phyloP scores from a whole-genome alignment of 495 filamentous ascomycete species.

The Neurospora sp. region DNA sequence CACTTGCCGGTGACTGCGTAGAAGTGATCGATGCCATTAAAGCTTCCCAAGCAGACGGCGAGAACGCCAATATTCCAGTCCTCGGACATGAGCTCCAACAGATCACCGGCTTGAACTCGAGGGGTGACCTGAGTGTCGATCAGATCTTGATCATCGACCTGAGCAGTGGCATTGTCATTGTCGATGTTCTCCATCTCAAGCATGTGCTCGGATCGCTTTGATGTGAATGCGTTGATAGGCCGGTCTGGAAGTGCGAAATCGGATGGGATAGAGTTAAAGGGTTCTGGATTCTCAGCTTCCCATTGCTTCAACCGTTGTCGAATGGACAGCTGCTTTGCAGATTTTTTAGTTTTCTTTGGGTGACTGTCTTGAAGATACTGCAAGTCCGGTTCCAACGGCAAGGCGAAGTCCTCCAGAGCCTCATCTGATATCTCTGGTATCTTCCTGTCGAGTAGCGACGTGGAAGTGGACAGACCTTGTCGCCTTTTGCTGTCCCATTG shows the following conservation, averaged over 20 bases:
- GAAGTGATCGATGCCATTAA: constrained; percentile 56
- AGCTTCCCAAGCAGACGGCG: constrained; percentile 59
- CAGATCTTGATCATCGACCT: constrained; percentile 6
- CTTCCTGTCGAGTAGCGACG: not conserved
- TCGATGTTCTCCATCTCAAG: constrained; percentile 10
- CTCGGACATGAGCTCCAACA: constrained; percentile 49
- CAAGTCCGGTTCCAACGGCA: not conserved
- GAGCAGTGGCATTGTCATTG: not conserved
- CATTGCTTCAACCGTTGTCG: constrained; percentile 45
- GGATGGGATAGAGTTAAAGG: not conserved
- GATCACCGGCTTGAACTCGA: constrained; percentile 56
- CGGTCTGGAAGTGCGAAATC: not conserved
- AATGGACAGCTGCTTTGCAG: constrained; percentile 15
- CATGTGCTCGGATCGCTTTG: not conserved
- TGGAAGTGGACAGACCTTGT: not conserved
- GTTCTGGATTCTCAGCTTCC: constrained; percentile 36
- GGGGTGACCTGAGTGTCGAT: constrained; percentile 2
- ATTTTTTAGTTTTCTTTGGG: not conserved
- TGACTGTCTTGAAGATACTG: not conserved
- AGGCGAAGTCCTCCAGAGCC: not conserved
- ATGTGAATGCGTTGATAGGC: not conserved
- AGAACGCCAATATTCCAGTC: constrained; percentile 35
- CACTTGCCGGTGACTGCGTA: constrained; percentile 65
- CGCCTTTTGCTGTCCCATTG: not conserved
- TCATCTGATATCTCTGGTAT: not conserved